Conservation (phyloP, 768 basidiomycete genomes). For the Sporobolomyces pararoseus region DNA sequence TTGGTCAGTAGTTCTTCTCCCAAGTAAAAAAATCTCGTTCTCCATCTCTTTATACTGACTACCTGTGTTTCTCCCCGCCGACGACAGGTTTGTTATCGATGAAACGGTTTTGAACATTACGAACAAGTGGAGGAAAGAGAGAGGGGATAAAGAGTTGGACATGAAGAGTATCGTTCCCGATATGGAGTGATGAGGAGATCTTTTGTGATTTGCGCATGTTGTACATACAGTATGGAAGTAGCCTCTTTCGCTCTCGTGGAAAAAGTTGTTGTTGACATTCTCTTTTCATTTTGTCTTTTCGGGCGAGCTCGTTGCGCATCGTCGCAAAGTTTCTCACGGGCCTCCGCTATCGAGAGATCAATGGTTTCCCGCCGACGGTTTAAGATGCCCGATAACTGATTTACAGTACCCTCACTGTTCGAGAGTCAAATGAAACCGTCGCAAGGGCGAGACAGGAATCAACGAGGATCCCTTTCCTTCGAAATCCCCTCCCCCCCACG, state of each 20-base stretch:
- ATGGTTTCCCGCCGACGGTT: no score
- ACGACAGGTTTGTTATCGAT: constrained; percentile 82
- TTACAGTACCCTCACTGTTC: no score
- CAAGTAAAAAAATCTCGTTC: no score
- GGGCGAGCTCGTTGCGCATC: neutral
- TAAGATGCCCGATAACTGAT: no score
- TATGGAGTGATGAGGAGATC: neutral
- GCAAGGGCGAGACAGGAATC: no score
- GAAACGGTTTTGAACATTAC: constrained; percentile 63
- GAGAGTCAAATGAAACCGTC: no score
- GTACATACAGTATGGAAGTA: neutral
- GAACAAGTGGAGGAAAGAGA: constrained; percentile 83
- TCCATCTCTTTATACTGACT: neutral
- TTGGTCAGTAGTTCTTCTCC: constrained; percentile 60
- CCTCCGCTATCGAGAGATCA: no score
- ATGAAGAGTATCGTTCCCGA: constrained; percentile 27
- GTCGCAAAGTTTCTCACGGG: no score
- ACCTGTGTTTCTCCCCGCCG: no score
- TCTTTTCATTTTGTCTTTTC: neutral
- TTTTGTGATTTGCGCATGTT: neutral
- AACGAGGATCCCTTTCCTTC: no score
- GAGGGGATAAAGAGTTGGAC: constrained; percentile 69
- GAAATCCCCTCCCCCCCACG: no score
- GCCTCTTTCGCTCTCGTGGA: neutral
- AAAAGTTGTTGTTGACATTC: neutral